phyloP scores from a whole-genome alignment of 2,329 filamentous ascomycete genomes.

The Sphaerulina populicola region DNA sequence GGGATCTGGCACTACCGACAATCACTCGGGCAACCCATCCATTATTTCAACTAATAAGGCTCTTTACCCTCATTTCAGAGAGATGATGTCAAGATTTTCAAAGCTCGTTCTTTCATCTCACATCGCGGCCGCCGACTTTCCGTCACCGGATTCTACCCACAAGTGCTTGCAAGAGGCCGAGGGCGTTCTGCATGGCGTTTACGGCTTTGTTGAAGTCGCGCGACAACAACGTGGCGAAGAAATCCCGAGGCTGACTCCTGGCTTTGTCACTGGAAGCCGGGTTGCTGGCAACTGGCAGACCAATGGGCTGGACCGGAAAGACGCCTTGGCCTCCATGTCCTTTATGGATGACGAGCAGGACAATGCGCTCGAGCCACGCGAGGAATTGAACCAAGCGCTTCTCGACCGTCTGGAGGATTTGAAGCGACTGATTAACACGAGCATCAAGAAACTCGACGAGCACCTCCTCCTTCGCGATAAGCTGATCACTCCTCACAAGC shows the following conservation, averaged over 20 bases:
- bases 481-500: conserved; percentile 67
- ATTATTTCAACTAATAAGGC: conserved; percentile 98
- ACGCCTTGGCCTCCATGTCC: conserved; percentile 55
- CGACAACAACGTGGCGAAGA: conserved; percentile 87
- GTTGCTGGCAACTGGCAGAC: conserved; percentile 80
- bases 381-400: conserved; percentile 64
- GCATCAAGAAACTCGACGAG: conserved; percentile 80
- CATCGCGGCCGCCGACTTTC: conserved; percentile 93
- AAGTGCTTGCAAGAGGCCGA: conserved; percentile 98
- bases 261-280: conserved; percentile 79
- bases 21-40: conserved; percentile 97
- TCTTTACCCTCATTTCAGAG: conserved; percentile 90
- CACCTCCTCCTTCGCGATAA: conserved; percentile 70
- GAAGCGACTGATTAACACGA: conserved; percentile 74
- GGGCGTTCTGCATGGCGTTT: conserved; percentile 85
- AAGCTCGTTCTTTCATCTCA: conserved; percentile 96
- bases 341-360: conserved; percentile 87
- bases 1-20: conserved; percentile 93
- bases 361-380: conserved; percentile 59
- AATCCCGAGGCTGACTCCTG: conserved; percentile 84
- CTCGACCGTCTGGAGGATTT: conserved; percentile 79
- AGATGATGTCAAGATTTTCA: conserved; percentile 99
- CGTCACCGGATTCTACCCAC: conserved; percentile 82
- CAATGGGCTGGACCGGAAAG: conserved; percentile 55
- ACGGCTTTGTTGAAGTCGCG: conserved; percentile 92